Evolutionary conservation across 2,329 filamentous ascomycete species (phyloP), one percentile per base, ranked within the genome.

Genomic region (Emericellopsis cladophorae): DNA sequence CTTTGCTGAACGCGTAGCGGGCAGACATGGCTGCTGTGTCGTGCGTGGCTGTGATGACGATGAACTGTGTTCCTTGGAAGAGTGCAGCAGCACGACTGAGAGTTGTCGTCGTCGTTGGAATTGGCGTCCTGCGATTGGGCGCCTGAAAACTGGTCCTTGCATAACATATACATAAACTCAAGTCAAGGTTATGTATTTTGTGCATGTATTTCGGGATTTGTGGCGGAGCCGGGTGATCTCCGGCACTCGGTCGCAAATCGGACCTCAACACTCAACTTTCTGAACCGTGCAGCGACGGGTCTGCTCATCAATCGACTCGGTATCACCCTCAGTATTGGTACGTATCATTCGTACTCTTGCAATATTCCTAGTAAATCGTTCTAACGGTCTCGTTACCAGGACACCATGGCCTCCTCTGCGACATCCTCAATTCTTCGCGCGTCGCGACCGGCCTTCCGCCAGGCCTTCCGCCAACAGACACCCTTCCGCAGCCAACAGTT

Each of bases 1-100:
- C 70, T 64, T 87, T 83, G 52, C 79, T 76, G 68, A 98, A 98
- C 54, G 80, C 86, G 70, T 95, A 95, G 74, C 92, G 94, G 66
- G 75, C 72, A 52, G 88, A 86, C 92, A 96, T 96, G 49, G 51
- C 26, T 29, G 26, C 26, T 29, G 26, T 71, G 58, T 31, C 11
- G 18, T 24, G 16, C 14, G 22, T 38, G 23, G 22, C n/a, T 18
- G 16, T 39, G 37, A 16, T 24, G 37, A 39, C n/a, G 32, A 35
- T 37, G 18, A 21, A 37, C 9, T 21, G 32, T 37, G 18, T 16
- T 26, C 12, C n/a, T 18, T 10, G 12, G 36, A 38, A 24, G 37
- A 24, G 37, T 9, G 9, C n/a, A 15, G 9, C 32, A 35, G 18
- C n/a, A 21, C 32, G 32, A 35, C 9, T 15, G 32, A n/a, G 35